phyloP scores from a whole-genome alignment of 1,284 basidiomycete genomes.

The Pseudozyma pruni region DNA sequence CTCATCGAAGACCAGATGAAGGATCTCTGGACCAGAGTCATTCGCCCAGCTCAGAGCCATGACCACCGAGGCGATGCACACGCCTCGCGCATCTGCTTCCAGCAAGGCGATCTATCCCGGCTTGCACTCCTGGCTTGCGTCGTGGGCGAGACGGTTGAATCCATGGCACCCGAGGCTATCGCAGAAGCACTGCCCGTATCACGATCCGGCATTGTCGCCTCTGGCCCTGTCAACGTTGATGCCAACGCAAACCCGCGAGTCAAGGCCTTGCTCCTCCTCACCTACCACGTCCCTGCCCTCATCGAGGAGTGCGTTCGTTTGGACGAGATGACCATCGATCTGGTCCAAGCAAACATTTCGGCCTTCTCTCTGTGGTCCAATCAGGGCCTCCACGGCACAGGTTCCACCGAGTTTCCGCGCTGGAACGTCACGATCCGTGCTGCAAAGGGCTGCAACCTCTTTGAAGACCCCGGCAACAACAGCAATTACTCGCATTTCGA shows the following conservation, averaged over 20 bases:
- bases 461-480: conserved; percentile 36
- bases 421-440: conserved; percentile 47
- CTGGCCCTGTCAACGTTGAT: conserved; percentile 12
- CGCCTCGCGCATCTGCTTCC: conserved; percentile 6
- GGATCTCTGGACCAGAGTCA: conserved; percentile 32
- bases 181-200: conserved; percentile 15
- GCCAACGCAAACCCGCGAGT: conserved; percentile 23
- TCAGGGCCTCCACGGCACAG: conserved; percentile 39
- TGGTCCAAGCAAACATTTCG: conserved; percentile 43
- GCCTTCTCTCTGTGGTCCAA: conserved; percentile 44
- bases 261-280: conserved; percentile 21
- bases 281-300: conserved; percentile 31
- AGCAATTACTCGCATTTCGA: conserved; percentile 5
- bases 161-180: conserved; percentile 23
- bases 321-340: conserved; percentile 47
- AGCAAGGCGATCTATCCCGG: conserved; percentile 34
- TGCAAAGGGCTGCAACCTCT: conserved; percentile 31
- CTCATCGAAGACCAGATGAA: conserved; percentile 23
- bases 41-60: conserved; percentile 21
- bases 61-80: background rate
- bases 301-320: conserved; percentile 45
- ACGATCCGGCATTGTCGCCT: background rate
- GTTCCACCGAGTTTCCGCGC: conserved; percentile 31
- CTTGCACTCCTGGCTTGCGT: conserved; percentile 36
- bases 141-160: conserved; percentile 41